A percentile compares a stretch with the other conserved stretches of the same genome.
These are phyloP conservation scores for Stachybotrys chartarum DNA, from an alignment of 2,329 filamentous ascomycete species.

Conservation along the genomic window DNA sequence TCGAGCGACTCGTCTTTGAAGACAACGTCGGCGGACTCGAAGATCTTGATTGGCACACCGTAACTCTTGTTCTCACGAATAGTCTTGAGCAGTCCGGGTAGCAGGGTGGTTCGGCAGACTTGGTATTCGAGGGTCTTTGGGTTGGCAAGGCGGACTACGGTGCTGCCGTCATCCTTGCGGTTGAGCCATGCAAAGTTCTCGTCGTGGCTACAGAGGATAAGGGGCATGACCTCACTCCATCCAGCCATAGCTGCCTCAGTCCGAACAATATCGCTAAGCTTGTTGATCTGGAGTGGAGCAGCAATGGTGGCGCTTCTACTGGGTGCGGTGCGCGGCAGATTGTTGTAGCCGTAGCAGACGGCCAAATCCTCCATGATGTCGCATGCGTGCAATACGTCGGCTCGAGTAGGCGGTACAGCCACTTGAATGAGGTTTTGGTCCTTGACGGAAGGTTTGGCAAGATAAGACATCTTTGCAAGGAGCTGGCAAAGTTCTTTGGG, in stretches of 20 bases:
- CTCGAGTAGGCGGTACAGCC: constrained; percentile 78
- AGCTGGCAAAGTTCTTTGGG: constrained; percentile 71
- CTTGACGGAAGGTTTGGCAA: constrained; percentile 65
- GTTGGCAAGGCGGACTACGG: constrained; percentile 79
- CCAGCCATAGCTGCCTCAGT: constrained; percentile 87
- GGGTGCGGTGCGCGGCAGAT: constrained; percentile 78
- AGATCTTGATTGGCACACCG: constrained; percentile 82
- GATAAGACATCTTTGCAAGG: constrained; percentile 82
- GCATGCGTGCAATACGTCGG: constrained; percentile 91
- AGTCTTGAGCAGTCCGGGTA: constrained; percentile 87
- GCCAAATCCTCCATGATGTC: constrained; percentile 99
- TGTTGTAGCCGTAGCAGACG: constrained; percentile 97
- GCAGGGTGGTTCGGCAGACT: constrained; percentile 77
- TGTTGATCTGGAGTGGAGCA: constrained; percentile 85
- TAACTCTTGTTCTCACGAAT: constrained; percentile 90
- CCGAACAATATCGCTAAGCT: constrained; percentile 85
- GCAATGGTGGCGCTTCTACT: constrained; percentile 82
- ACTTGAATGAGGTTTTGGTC: constrained; percentile 70
- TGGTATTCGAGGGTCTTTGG: constrained; percentile 93
- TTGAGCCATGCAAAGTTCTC: constrained; percentile 98
- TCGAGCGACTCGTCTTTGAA: constrained; percentile 80
- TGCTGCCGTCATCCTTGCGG: constrained; percentile 77
- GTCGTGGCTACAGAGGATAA: constrained; percentile 95
- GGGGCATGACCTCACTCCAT: constrained; percentile 92
- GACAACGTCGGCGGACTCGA: constrained; percentile 84